Evolutionary conservation across 2,329 filamentous ascomycete species (phyloP), one percentile per base, ranked within the genome.

Genomic region (Colletotrichum melonis): DNA sequence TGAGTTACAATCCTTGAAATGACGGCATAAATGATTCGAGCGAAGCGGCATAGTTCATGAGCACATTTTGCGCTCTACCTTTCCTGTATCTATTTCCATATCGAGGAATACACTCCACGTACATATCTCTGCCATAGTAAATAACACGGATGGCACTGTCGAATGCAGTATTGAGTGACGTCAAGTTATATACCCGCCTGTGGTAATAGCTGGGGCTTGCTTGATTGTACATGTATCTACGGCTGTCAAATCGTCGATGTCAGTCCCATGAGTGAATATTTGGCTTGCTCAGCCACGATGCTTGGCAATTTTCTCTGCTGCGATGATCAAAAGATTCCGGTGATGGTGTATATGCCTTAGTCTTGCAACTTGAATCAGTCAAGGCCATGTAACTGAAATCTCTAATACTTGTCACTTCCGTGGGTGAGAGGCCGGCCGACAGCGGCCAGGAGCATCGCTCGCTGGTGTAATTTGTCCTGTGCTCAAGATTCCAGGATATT

Each of bases 1-100:
- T 73, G 1, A 70, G 67, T 46, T 28, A 70, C 14, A 73, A 73
- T 19, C 59, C 66, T 5, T 70, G 11, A 72, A 19, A 14, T 19
- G 22, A 68, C 52, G 26, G 9, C 6, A 24, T 19, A 28, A 46
- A 49, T n/a, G 35, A 56, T 35, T 28, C 54, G 12, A 26, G 26
- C 54, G n/a, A 26, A 28, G 12, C 22, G 22, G 11, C 54, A 22
- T 12, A 28, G 14, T 24, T 56, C 0, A n/a, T 49, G 19, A 9
- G 19, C 42, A 49, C 19, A 8, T 49, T 49, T 2, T 49, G 42
- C 19, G 1, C n/a, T 22, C 8, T 14, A 22, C 7, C n/a, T 22
- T 49, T 7, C 8, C 19, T 49, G 42, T 49, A 49, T 22, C 19
- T 49, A 49, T 22, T 49, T 22, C 42, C 8, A 49, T 22, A 11